Percentiles rank a stretch among this genome's conserved stretches.
Evolutionary conservation across 1,284 basidiomycete species (phyloP).

Genomic region (Cystobasidium sp.): DNA sequence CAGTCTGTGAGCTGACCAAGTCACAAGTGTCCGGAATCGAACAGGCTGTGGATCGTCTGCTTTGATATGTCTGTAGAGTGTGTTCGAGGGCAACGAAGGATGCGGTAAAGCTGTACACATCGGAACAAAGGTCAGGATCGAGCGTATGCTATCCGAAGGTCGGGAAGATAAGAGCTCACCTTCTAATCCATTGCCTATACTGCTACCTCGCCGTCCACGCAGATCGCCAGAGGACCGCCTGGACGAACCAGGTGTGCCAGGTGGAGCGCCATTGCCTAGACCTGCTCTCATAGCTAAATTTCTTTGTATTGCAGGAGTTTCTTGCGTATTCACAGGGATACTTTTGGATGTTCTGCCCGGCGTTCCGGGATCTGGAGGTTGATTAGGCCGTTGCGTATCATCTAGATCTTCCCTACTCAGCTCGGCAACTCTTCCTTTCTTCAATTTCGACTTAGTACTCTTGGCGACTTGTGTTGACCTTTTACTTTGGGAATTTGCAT

Average conservation of each 20-base stretch:
- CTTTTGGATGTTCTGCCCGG: neutral
- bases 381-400: neutral
- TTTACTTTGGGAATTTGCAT: neutral
- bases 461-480: neutral
- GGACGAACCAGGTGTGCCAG: conserved; percentile 31
- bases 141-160: neutral
- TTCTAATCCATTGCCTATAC: conserved; percentile 44
- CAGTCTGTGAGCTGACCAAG: conserved; percentile 37
- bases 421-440: conserved; percentile 41
- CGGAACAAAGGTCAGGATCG: neutral
- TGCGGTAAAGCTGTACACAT: conserved; percentile 29
- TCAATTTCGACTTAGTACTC: neutral
- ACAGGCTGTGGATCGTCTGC: conserved; percentile 39
- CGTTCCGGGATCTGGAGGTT: conserved; percentile 23
- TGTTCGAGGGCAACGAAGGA: conserved; percentile 19
- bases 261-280: neutral
- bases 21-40: conserved; percentile 37
- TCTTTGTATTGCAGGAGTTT: conserved; percentile 41
- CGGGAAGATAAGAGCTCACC: conserved; percentile 1
- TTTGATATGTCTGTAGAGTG: conserved; percentile 34
- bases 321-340: conserved; percentile 33
- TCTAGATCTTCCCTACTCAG: conserved; percentile 12
- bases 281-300: conserved; percentile 40
- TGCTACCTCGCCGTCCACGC: conserved; percentile 40
- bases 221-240: conserved; percentile 34